Evolutionary conservation across 1,139 yeast species (phyloP).

Genomic region (Candida labiduridarum): DNA sequence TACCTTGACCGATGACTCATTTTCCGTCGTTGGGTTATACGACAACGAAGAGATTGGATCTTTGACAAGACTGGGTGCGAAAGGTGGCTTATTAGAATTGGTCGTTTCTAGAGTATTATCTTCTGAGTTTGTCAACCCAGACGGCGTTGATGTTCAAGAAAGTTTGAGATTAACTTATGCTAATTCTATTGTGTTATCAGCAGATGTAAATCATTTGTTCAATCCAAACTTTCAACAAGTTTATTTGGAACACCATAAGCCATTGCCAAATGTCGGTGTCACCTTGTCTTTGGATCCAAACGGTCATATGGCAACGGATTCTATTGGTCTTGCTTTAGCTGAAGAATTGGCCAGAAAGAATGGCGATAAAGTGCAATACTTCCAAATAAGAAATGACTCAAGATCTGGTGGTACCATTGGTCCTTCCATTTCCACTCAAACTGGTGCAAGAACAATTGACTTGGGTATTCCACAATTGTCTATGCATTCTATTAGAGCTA

Average conservation of each 20-base stretch:
- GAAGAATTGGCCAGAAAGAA: conserved; percentile 33
- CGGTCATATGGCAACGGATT: conserved; percentile 48
- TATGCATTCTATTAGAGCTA: conserved; percentile 50
- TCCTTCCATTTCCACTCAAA: conserved; percentile 38
- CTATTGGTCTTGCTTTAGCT: conserved; percentile 36
- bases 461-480: conserved; percentile 49
- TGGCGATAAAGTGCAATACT: conserved; percentile 36
- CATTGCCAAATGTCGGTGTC: conserved; percentile 46
- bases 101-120: conserved; percentile 37
- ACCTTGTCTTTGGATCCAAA: conserved; percentile 44
- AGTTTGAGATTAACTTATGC: conserved; percentile 29
- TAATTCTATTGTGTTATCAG: conserved; percentile 42
- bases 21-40: conserved; percentile 40
- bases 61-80: conserved; percentile 45
- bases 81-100: conserved; percentile 40
- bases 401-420: conserved; percentile 52
- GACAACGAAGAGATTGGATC: conserved; percentile 52
- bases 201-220: conserved; percentile 50
- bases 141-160: conserved; percentile 25
- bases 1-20: conserved; percentile 29
- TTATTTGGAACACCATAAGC: conserved; percentile 42
- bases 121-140: conserved; percentile 21
- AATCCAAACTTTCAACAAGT: conserved; percentile 45
- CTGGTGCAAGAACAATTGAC: conserved; percentile 49
- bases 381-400: conserved; percentile 47